phyloP scores from a whole-genome alignment of 2,329 filamentous ascomycete species.

The Fusarium sp. region DNA sequence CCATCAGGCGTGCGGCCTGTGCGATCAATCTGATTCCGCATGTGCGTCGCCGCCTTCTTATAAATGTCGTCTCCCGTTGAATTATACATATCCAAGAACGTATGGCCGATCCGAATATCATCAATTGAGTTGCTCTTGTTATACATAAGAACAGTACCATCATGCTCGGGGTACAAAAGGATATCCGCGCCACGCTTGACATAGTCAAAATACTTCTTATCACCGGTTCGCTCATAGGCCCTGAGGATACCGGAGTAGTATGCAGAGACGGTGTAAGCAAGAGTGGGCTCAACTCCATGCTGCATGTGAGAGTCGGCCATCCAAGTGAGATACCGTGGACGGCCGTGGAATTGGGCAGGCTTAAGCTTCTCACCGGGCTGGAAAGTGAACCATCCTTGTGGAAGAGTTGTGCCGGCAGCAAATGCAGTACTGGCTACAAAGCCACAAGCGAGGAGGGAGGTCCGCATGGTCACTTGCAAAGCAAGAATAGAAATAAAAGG shows the following conservation, averaged over 20 bases:
- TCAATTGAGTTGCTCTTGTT: slow-evolving; percentile 31
- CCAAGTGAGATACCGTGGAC: slow-evolving; percentile 40
- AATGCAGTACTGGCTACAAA: background rate
- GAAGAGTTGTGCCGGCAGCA: slow-evolving; percentile 6
- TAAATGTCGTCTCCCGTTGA: slow-evolving; percentile 23
- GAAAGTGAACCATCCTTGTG: slow-evolving; percentile 24
- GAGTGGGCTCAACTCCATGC: slow-evolving; percentile 39
- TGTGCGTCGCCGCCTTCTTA: slow-evolving; percentile 19
- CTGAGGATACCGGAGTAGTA: slow-evolving; percentile 26
- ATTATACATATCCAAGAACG: slow-evolving; percentile 29
- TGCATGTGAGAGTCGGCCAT: slow-evolving; percentile 43
- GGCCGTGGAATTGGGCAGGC: slow-evolving; percentile 8
- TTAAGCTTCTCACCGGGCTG: slow-evolving; percentile 22
- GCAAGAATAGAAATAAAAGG: background rate
- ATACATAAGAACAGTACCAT: slow-evolving; percentile 34
- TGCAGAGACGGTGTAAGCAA: slow-evolving; percentile 37
- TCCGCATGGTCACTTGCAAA: background rate
- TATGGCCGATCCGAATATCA: slow-evolving; percentile 29
- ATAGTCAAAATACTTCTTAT: slow-evolving; percentile 38
- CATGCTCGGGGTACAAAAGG: slow-evolving; percentile 33
- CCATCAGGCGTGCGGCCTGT: slow-evolving; percentile 54
- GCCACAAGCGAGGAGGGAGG: background rate
- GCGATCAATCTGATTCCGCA: slow-evolving; percentile 26
- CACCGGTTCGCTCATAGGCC: slow-evolving; percentile 34
- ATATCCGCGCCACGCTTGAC: slow-evolving; percentile 38